Percentiles rank a stretch among this genome's conserved stretches.
Evolutionary conservation across 1,284 basidiomycete species (phyloP).

Genomic region (Moesziomyces globuligerus): DNA sequence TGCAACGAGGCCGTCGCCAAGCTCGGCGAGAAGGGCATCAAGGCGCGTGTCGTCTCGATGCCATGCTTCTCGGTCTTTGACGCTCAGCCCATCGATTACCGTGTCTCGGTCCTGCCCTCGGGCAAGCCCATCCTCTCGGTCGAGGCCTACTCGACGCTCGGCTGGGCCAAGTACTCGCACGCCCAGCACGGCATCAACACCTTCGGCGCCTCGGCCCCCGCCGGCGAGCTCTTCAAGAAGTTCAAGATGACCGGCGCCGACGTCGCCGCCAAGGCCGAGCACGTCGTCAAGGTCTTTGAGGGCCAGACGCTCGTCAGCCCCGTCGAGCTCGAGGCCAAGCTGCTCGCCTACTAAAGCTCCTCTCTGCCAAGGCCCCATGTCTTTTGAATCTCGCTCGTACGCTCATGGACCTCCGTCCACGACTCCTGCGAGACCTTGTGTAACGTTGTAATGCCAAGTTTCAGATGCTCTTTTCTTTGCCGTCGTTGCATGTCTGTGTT

Average conservation of each 20-base stretch:
- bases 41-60: slow-evolving; percentile 83
- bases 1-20: slow-evolving; percentile 83
- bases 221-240: slow-evolving; percentile 80
- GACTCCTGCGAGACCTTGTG: slow-evolving; percentile 3
- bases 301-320: slow-evolving; percentile 81
- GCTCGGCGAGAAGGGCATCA: slow-evolving; percentile 75
- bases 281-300: slow-evolving; percentile 88
- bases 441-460: slow-evolving; percentile 18
- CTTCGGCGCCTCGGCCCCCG: slow-evolving; percentile 85
- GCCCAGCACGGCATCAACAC: slow-evolving; percentile 59
- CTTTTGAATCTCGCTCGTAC: too few species aligned
- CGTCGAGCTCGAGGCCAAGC: slow-evolving; percentile 68
- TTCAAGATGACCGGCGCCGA: slow-evolving; percentile 70
- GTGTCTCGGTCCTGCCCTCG: slow-evolving; percentile 82
- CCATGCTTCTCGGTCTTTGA: slow-evolving; percentile 93
- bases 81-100: slow-evolving; percentile 82
- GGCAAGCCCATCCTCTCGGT: slow-evolving; percentile 89
- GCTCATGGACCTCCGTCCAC: slow-evolving; percentile 6
- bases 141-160: slow-evolving; percentile 75
- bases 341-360: slow-evolving; percentile 34
- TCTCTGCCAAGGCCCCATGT: background rate
- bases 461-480: background rate
- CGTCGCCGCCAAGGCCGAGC: slow-evolving; percentile 82
- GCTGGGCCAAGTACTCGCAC: slow-evolving; percentile 67
- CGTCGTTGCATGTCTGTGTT: background rate